phyloP scores from a whole-genome alignment of 2,329 filamentous ascomycete genomes.

The Aspergillus sojae region DNA sequence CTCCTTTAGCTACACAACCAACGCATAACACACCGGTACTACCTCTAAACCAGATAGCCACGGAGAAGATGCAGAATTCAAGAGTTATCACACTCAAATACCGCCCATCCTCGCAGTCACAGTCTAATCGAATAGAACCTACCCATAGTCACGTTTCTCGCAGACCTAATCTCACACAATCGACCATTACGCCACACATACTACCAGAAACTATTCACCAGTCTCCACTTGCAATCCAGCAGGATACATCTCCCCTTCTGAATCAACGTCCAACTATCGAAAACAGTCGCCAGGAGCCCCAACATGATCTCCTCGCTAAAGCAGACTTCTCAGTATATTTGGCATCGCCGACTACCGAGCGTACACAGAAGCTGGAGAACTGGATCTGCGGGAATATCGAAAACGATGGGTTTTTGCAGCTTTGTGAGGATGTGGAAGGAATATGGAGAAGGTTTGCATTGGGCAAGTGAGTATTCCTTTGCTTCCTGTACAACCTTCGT shows the following conservation, averaged over 20 bases:
- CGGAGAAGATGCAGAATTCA: not conserved
- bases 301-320: conserved; percentile 5
- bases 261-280: not conserved
- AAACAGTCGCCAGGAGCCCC: not conserved
- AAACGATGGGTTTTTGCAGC: conserved; percentile 41
- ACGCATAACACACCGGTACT: not conserved
- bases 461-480: conserved; percentile 25
- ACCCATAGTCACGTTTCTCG: not conserved
- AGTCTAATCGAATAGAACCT: not conserved
- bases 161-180: not conserved
- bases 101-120: not conserved
- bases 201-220: not conserved
- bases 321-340: conserved; percentile 37
- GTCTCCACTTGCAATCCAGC: not conserved
- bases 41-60: not conserved
- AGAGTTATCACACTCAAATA: not conserved
- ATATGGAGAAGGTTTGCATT: conserved; percentile 45
- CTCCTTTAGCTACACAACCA: not conserved
- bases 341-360: conserved; percentile 32
- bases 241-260: not conserved
- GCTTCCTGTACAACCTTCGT: not conserved
- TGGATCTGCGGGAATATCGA: conserved; percentile 48
- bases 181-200: not conserved
- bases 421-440: conserved; percentile 45
- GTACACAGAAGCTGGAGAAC: conserved; percentile 37